A percentile compares a stretch with the other conserved stretches of the same genome.
Evolutionary conservation across 805 yeast species (phyloP).

Genomic region (Yamadazyma ubonensis): DNA sequence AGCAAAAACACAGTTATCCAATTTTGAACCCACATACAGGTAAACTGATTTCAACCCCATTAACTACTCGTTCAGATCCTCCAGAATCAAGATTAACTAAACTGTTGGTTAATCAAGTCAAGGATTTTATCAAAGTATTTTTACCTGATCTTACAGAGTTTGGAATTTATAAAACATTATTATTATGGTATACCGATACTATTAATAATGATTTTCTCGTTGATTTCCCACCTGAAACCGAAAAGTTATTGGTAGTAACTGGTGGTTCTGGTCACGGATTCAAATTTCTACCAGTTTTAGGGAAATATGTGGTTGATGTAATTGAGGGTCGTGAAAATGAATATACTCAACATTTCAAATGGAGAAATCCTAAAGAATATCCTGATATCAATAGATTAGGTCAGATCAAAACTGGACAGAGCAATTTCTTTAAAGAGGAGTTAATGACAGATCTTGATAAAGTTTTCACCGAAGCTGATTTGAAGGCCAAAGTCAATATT

Average conservation of each 20-base stretch:
- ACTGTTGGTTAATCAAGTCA: conserved; percentile 2
- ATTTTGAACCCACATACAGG: background rate
- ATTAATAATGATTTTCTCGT: conserved; percentile 31
- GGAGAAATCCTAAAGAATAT: conserved; percentile 9
- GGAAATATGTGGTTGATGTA: conserved; percentile 15
- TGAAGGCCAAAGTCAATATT: background rate
- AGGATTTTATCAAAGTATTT: conserved; percentile 5
- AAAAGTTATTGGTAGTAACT: conserved; percentile 28
- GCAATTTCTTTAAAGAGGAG: background rate
- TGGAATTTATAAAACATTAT: background rate
- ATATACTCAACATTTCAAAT: conserved; percentile 9
- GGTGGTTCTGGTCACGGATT: conserved; percentile 42
- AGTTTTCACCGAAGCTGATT: background rate
- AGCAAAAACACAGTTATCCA: conserved; percentile 9
- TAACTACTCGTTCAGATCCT: background rate
- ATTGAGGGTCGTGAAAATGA: conserved; percentile 6
- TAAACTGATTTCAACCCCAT: conserved; percentile 3
- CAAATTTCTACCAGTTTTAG: conserved; percentile 34
- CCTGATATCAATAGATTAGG: background rate
- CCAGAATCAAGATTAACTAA: conserved; percentile 2
- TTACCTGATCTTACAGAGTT: background rate
- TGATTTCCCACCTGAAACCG: conserved; percentile 29
- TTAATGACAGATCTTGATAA: background rate
- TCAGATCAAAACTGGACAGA: background rate
- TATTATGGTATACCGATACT: conserved; percentile 12